phyloP scores from a whole-genome alignment of 1,139 yeast species.

The Hanseniaspora uvarum region DNA sequence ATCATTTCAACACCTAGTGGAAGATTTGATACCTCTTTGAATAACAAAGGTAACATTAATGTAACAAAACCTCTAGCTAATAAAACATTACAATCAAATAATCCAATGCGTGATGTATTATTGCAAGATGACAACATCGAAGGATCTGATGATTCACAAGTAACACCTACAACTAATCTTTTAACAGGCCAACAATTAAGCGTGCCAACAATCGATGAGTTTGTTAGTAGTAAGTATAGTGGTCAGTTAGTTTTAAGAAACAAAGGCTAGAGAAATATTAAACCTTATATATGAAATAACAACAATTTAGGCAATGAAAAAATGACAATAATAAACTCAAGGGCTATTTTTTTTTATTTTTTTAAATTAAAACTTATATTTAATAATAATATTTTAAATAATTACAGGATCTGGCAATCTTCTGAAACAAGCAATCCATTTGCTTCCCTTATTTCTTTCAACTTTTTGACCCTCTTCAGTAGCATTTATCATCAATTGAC shows the following conservation, averaged over 20 bases:
- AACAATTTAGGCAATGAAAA: background rate
- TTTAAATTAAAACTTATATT: too few relatives aligned
- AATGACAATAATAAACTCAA: background rate
- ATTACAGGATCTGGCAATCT: conserved; percentile 52
- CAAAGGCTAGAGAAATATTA: background rate
- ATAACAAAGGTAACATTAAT: background rate
- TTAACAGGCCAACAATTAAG: conserved; percentile 18
- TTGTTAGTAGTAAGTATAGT: conserved; percentile 17
- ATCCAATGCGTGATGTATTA: background rate
- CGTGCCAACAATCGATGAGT: conserved; percentile 23
- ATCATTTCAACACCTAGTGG: background rate
- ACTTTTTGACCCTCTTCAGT: conserved; percentile 99
- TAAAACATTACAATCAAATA: background rate
- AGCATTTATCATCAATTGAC: conserved; percentile 71
- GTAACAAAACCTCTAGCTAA: conserved; percentile 2
- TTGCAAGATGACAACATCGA: conserved; percentile 7
- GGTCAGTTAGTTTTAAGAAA: background rate
- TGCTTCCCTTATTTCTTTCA: conserved; percentile 73
- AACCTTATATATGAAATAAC: background rate
- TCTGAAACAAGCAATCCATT: conserved; percentile 79
- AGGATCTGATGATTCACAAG: background rate
- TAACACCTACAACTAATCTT: conserved; percentile 7
- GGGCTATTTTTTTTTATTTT: background rate
- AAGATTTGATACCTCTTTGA: background rate
- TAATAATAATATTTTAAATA: conserved; percentile 9